Evolutionary conservation across 768 basidiomycete genomes (phyloP).

Genomic region (Daedaleopsis nitida): DNA sequence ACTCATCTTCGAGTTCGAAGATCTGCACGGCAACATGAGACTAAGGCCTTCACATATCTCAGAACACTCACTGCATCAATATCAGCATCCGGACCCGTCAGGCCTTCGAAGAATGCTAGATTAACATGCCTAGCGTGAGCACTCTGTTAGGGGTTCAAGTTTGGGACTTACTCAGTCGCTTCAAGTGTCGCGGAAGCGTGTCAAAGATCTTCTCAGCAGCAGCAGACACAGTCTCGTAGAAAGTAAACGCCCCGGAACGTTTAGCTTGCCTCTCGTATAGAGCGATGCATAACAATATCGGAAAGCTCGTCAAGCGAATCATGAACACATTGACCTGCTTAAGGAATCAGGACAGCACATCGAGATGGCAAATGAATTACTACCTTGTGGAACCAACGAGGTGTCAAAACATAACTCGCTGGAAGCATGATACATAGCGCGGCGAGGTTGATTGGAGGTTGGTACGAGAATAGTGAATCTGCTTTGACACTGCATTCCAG

Average conservation of each 20-base stretch:
- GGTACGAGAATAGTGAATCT: slow-evolving; percentile 91
- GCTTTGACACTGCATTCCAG: slow-evolving; percentile 65
- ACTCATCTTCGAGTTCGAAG: slow-evolving; percentile 76
- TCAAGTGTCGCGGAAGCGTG: slow-evolving; percentile 73
- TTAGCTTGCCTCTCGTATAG: slow-evolving; percentile 87
- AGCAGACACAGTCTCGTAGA: slow-evolving; percentile 73
- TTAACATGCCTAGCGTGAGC: neutral
- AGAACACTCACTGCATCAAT: slow-evolving; percentile 65
- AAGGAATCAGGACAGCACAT: slow-evolving; percentile 16
- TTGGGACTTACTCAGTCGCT: slow-evolving; percentile 64
- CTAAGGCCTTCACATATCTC: neutral
- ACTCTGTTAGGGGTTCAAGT: no score
- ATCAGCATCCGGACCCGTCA: slow-evolving; percentile 70
- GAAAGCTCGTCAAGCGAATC: slow-evolving; percentile 85
- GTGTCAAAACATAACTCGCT: slow-evolving; percentile 79
- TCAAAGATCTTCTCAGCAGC: slow-evolving; percentile 73
- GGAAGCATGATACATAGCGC: slow-evolving; percentile 89
- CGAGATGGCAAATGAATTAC: slow-evolving; percentile 22
- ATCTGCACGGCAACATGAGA: slow-evolving; percentile 44
- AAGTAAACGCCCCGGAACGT: slow-evolving; percentile 58
- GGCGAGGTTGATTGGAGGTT: slow-evolving; percentile 88
- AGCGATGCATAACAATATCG: slow-evolving; percentile 77
- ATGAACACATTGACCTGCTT: slow-evolving; percentile 81
- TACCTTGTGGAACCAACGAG: slow-evolving; percentile 98
- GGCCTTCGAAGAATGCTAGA: slow-evolving; percentile 78